Conservation (phyloP, 148 eudicot genomes). For the Selenicereus undatus region DNA sequence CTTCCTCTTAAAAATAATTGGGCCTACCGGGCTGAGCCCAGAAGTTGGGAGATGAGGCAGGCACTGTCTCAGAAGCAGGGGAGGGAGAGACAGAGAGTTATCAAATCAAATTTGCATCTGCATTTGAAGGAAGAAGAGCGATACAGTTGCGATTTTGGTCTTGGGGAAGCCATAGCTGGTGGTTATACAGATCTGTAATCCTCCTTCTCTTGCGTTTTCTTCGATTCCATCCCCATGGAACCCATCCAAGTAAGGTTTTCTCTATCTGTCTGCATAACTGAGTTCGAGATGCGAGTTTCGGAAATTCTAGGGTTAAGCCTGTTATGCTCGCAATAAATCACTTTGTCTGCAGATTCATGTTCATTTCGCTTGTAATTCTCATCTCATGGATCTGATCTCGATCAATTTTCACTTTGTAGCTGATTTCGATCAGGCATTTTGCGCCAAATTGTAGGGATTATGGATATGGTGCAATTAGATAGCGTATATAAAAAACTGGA, state of each 20-base stretch:
- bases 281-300: neutral
- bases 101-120: neutral
- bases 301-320: too few relatives aligned
- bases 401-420: neutral
- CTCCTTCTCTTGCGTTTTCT: neutral
- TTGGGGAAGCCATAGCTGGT: neutral
- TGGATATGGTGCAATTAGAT: neutral
- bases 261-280: neutral
- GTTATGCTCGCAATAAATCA: too few relatives aligned
- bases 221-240: constrained; percentile 26
- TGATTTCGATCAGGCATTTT: neutral
- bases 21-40: neutral
- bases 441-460: neutral
- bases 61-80: too few relatives aligned
- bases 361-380: neutral
- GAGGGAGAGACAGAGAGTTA: neutral
- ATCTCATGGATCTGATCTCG: constrained; percentile 1
- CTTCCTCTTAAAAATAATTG: too few relatives aligned
- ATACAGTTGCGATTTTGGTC: neutral
- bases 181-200: neutral
- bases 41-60: too few relatives aligned
- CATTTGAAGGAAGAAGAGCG: neutral
- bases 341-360: too few relatives aligned
- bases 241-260: constrained; percentile 31
- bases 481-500: too few relatives aligned